These are phyloP conservation scores for Suillus subaureus DNA, from an alignment of 768 basidiomycete genomes.

Conservation along the genomic window DNA sequence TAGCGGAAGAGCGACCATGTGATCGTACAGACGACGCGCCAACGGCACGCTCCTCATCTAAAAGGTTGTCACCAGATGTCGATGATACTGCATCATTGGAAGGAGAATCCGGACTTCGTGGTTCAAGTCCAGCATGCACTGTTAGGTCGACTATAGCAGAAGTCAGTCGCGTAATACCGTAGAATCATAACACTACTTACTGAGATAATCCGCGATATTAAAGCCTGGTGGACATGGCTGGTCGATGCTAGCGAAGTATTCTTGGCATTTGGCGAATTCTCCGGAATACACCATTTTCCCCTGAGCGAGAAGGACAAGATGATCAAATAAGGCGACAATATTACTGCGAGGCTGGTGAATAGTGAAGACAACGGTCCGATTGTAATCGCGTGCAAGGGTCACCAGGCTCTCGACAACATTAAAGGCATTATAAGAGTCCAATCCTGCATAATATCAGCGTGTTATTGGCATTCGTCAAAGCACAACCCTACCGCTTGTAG, in stretches of 20 bases:
- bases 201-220: slow-evolving; percentile 96
- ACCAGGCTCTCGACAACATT: slow-evolving; percentile 92
- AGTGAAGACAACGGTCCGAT: slow-evolving; percentile 94
- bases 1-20: slow-evolving; percentile 31
- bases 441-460: slow-evolving; percentile 49
- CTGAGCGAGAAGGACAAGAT: slow-evolving; percentile 80
- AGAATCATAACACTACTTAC: slow-evolving; percentile 48
- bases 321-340: slow-evolving; percentile 95
- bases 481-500: slow-evolving; percentile 73
- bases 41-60: slow-evolving; percentile 73
- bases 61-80: slow-evolving; percentile 46
- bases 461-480: neutral
- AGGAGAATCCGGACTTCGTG: slow-evolving; percentile 34
- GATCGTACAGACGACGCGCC: slow-evolving; percentile 46
- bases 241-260: slow-evolving; percentile 79
- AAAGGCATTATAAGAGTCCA: slow-evolving; percentile 94
- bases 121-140: slow-evolving; percentile 54
- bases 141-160: slow-evolving; percentile 65
- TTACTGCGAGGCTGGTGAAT: slow-evolving; percentile 98
- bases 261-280: slow-evolving; percentile 66
- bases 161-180: neutral
- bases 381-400: slow-evolving; percentile 83
- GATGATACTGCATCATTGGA: slow-evolving; percentile 47
- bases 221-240: slow-evolving; percentile 90
- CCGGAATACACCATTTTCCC: slow-evolving; percentile 89